Evolutionary conservation across 257 asterid species (phyloP), one percentile per base, ranked within the genome.

Genomic region (Catharanthus roseus): DNA sequence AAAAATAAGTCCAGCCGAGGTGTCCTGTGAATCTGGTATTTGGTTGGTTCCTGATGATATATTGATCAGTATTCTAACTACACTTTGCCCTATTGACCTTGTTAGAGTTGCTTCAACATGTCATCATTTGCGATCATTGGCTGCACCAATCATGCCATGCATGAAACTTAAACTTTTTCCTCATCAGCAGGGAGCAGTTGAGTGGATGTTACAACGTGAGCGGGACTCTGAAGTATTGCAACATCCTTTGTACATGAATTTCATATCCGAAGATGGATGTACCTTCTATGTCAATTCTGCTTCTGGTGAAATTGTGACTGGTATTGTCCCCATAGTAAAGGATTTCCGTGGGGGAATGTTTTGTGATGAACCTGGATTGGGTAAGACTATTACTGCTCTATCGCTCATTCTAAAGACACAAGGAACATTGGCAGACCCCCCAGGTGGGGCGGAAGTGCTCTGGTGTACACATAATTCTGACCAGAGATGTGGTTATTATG

Each of bases 291-390:
- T 95, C 67, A 88, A 89, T 82, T 72, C 73, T 71, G 90, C 87
- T 76, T 85, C 97, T 79, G 97, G 97, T 76, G 93, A 89, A 79
- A 84, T 95, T 66, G 72, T 80, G 39, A 68, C 84, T 23, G 92
- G 86, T 38, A 55, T 62, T 58, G 83, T 82, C 74, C 96, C 97
- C 54, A 81, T 79, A 23, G 63, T 86, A 39, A 82, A 73, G 82
- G 99, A 95, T 82, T 88, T 91, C 69, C 90, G 75, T 61, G 99
- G 97, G 74, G 99, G 97, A 63, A 85, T 95, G 96, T 95, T 95
- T 79, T 95, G 99, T 85, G 99, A 91, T 82, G 99, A 91, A 76
- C 97, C 99, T 85, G 97, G 97, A 76, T 78, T 95, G 75, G 99
- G 99, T 74, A 95, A 95, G 86, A 95, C 99, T 70, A 88, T 95